phyloP scores from a whole-genome alignment of 1,284 basidiomycete species.

The Cryptococcus amylolentus region DNA sequence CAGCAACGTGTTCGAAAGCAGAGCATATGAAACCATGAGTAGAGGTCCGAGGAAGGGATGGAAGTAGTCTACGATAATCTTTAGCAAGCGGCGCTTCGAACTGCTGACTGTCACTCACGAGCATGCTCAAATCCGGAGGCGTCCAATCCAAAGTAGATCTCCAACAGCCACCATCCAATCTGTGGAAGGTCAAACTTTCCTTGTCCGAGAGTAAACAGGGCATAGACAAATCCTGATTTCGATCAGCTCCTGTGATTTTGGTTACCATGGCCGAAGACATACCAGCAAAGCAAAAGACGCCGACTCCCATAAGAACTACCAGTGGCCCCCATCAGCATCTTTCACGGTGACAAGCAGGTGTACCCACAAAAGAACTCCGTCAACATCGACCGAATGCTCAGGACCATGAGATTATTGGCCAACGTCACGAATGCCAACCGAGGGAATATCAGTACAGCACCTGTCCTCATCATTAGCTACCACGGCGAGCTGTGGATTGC shows the following conservation, averaged over 20 bases:
- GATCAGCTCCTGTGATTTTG: background rate
- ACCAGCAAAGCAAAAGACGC: conserved; percentile 65
- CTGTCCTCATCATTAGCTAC: conserved; percentile 47
- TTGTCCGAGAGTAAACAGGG: conserved; percentile 68
- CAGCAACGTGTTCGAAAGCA: conserved; percentile 72
- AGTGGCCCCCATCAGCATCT: conserved; percentile 61
- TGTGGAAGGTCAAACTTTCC: conserved; percentile 38
- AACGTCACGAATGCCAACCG: conserved; percentile 82
- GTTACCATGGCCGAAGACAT: background rate
- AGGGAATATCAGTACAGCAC: conserved; percentile 83
- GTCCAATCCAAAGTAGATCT: conserved; percentile 73
- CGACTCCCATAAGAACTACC: conserved; percentile 74
- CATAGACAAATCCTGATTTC: conserved; percentile 80
- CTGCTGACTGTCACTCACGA: conserved; percentile 53
- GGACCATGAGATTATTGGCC: conserved; percentile 68
- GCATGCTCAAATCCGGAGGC: conserved; percentile 75
- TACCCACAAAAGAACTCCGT: conserved; percentile 49
- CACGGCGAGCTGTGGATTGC: too few species aligned
- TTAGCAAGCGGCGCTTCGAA: conserved; percentile 3
- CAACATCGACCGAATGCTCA: conserved; percentile 50
- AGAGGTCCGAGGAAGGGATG: conserved; percentile 79
- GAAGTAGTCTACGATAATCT: conserved; percentile 56
- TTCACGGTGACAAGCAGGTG: conserved; percentile 10
- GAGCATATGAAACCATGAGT: conserved; percentile 76
- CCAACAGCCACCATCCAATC: conserved; percentile 51